Evolutionary conservation across 441 rosid genomes (phyloP).

Genomic region (Euphorbia neoarborescens): DNA sequence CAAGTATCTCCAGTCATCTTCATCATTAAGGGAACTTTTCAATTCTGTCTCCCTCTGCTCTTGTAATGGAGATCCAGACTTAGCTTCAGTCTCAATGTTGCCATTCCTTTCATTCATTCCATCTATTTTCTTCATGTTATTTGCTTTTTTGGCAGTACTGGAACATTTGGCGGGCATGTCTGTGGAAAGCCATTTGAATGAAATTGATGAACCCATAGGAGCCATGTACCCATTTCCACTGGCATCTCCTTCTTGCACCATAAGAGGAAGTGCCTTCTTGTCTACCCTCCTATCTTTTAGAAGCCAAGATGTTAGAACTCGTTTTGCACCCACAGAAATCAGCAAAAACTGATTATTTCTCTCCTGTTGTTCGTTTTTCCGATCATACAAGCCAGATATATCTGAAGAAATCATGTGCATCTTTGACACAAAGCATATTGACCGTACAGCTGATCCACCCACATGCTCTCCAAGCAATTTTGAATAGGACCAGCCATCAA

Average conservation of each 20-base stretch:
- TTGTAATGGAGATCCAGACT: constrained; percentile 18
- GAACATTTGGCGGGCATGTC: constrained; percentile 74
- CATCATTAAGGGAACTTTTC: constrained; percentile 33
- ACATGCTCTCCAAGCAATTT: constrained; percentile 93
- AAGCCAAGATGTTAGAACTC: constrained; percentile 82
- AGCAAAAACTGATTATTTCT: constrained; percentile 47
- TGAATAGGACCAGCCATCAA: constrained; percentile 62
- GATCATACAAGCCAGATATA: constrained; percentile 21
- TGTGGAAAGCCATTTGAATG: constrained; percentile 93
- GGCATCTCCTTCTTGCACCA: constrained; percentile 16
- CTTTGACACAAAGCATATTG: constrained; percentile 66
- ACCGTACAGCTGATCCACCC: constrained; percentile 95
- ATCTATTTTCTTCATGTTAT: constrained; percentile 24
- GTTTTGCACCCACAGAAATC: constrained; percentile 90
- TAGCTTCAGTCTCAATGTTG: constrained; percentile 21
- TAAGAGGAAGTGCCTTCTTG: constrained; percentile 22
- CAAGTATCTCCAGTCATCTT: constrained; percentile 95
- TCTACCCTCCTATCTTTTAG: constrained; percentile 40
- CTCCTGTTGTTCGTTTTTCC: constrained; percentile 26
- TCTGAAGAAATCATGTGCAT: constrained; percentile 39
- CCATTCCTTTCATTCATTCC: constrained; percentile 21
- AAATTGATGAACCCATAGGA: constrained; percentile 40
- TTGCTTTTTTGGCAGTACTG: constrained; percentile 29
- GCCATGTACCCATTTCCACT: constrained; percentile 24
- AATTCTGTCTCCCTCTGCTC: constrained; percentile 24